Evolutionary conservation across 306 rosid genomes (phyloP).

Genomic region (Glycine latifolia): DNA sequence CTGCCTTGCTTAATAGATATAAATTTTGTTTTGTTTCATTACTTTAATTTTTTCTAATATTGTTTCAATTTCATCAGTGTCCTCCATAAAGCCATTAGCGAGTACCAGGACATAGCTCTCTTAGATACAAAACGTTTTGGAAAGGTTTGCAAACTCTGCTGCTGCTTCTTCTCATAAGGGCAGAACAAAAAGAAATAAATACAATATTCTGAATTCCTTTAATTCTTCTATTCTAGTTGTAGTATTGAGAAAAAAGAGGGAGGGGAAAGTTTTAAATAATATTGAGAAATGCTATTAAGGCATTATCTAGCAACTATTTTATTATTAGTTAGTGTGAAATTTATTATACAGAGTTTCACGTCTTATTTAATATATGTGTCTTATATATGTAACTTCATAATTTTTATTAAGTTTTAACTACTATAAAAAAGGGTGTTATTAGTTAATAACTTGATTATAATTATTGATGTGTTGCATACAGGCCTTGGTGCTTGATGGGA

Average conservation of each 20-base stretch:
- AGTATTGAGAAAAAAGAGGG: background rate
- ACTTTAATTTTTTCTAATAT: background rate
- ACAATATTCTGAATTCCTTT: background rate
- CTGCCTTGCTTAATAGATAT: background rate
- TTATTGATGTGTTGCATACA: conserved; percentile 36
- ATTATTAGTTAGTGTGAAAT: no score
- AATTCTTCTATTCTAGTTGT: background rate
- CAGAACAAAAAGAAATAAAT: no score
- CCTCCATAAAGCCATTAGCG: conserved; percentile 73
- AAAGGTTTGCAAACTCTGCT: conserved; percentile 61
- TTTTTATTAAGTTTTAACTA: no score
- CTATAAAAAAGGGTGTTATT: background rate
- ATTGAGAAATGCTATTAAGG: background rate
- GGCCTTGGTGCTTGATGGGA: conserved; percentile 93
- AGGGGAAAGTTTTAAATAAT: background rate
- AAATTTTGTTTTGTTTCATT: no score
- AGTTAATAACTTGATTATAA: background rate
- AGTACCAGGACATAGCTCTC: conserved; percentile 82
- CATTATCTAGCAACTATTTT: no score
- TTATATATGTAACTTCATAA: no score
- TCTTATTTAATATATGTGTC: no score
- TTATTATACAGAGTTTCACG: no score
- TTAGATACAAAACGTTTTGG: conserved; percentile 90
- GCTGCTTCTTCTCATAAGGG: background rate
- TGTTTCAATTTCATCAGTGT: conserved; percentile 53